phyloP scores from a whole-genome alignment of 1,284 basidiomycete species.

The Papiliotrema terrestris region DNA sequence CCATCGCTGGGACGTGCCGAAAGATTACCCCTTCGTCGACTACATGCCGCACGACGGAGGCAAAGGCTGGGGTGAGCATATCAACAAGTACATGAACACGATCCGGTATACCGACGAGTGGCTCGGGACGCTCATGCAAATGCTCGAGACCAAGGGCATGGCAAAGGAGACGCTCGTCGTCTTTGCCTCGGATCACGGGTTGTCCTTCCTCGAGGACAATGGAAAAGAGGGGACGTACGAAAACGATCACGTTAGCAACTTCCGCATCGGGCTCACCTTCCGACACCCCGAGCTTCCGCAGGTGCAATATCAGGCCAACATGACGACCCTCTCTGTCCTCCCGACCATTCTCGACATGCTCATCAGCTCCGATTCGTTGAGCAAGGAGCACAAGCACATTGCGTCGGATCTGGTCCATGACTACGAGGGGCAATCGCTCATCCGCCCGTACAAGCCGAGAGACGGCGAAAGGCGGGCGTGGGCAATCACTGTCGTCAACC shows the following conservation, averaged over 20 bases:
- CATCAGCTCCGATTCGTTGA: constrained; percentile 3
- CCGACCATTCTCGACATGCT: constrained; percentile 10
- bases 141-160: constrained; percentile 4
- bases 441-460: neutral
- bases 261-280: neutral
- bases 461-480: constrained; percentile 1
- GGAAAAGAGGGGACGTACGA: constrained; percentile 6
- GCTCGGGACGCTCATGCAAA: constrained; percentile 4
- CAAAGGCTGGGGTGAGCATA: neutral
- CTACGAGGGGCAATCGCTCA: constrained; percentile 9
- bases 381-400: neutral
- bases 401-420: constrained; percentile 4
- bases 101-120: constrained; percentile 8
- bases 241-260: constrained; percentile 1
- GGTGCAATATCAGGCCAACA: neutral
- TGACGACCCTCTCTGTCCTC: neutral
- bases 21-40: neutral
- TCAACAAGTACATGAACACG: constrained; percentile 7
- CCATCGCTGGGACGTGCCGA: constrained; percentile 3
- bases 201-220: constrained; percentile 5
- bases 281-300: neutral
- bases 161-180: constrained; percentile 11
- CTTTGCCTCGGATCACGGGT: constrained; percentile 6
- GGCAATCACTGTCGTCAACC: constrained; percentile 7
- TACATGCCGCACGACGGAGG: neutral